Conservation (phyloP, 139 green algal genomes). For the Coccomyxa sp. region DNA sequence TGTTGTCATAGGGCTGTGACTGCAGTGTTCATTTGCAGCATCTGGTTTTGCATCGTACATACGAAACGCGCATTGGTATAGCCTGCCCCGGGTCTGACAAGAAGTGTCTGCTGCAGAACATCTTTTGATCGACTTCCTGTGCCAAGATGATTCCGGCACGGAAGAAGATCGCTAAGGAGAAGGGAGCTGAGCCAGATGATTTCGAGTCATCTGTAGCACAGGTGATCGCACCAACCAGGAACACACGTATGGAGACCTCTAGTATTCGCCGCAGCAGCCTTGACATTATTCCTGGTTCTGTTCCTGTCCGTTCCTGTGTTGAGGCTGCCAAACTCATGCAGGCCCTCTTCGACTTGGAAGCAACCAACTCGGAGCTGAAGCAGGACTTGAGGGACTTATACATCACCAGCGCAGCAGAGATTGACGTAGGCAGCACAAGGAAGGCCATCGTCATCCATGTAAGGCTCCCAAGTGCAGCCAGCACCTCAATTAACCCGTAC, state of each 20-base stretch:
- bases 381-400: slow-evolving; percentile 95
- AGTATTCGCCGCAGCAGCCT: not conserved
- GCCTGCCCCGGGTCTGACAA: too few relatives aligned
- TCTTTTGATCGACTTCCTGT: not conserved
- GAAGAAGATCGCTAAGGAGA: slow-evolving; percentile 99
- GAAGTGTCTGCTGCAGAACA: too few relatives aligned
- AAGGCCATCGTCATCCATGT: slow-evolving; percentile 97
- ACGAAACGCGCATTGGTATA: too few relatives aligned
- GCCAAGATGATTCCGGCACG: slow-evolving; percentile 62
- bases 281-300: too few relatives aligned
- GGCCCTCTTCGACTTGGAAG: slow-evolving; percentile 99
- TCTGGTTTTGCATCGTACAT: too few relatives aligned
- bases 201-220: slow-evolving; percentile 98
- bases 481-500: too few relatives aligned
- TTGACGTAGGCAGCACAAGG: slow-evolving; percentile 79
- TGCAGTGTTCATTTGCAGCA: too few relatives aligned
- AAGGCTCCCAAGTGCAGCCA: too few relatives aligned
- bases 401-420: slow-evolving; percentile 92
- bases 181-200: slow-evolving; percentile 80
- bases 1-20: too few relatives aligned
- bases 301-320: not conserved
- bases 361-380: slow-evolving; percentile 98
- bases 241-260: too few relatives aligned
- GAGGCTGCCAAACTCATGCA: slow-evolving; percentile 37
- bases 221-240: slow-evolving; percentile 44